A percentile compares a stretch with the other conserved stretches of the same genome.
Conservation (phyloP, 129 eudicot genomes). For the Artemisia tridentata region DNA sequence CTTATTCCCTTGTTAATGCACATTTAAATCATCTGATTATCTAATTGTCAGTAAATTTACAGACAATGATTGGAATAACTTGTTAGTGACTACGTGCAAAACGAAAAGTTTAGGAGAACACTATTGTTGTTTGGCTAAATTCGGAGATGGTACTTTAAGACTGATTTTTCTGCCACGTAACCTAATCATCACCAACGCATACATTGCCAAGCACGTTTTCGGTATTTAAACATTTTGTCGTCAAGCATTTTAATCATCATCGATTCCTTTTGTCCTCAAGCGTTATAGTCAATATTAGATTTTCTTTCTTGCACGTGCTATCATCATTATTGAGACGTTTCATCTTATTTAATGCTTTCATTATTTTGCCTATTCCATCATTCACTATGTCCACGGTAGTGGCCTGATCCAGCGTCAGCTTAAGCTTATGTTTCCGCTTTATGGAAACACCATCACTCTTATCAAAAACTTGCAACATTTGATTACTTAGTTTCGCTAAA, state of each 20-base stretch:
- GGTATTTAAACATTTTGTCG: conserved; percentile 1
- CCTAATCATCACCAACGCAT: too few relatives aligned
- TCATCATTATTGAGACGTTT: neutral
- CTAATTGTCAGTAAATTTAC: neutral
- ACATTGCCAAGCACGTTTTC: neutral
- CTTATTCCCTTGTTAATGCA: neutral
- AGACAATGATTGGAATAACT: neutral
- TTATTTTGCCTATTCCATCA: neutral
- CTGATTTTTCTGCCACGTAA: too few relatives aligned
- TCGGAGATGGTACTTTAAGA: too few relatives aligned
- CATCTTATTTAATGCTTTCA: neutral
- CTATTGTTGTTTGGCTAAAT: neutral
- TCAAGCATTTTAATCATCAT: neutral
- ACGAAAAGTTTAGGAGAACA: neutral
- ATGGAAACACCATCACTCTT: neutral
- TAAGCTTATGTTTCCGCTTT: too few relatives aligned
- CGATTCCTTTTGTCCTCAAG: neutral
- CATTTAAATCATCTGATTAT: neutral
- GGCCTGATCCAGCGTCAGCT: neutral
- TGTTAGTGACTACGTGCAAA: neutral
- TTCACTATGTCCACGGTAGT: neutral
- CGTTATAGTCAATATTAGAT: neutral
- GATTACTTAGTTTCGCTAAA: neutral
- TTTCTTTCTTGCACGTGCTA: neutral
- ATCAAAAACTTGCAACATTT: neutral